Conservation (phyloP, 2,329 filamentous ascomycete genomes). For the Penicillium sp. region DNA sequence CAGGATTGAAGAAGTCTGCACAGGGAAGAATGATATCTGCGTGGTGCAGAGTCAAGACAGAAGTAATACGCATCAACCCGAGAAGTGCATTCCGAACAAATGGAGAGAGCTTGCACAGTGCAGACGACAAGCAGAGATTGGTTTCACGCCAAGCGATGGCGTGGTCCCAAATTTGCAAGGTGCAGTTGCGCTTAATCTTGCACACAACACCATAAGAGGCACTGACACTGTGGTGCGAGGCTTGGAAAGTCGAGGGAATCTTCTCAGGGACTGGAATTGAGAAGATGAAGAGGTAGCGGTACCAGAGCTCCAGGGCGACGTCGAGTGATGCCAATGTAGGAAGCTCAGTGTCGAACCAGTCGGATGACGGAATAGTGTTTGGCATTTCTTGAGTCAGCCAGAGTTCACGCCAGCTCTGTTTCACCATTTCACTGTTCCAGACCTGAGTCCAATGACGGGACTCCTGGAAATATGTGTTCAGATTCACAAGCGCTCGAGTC, state of each 20-base stretch:
- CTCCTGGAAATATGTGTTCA: conserved; percentile 52
- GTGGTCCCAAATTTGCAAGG: conserved; percentile 64
- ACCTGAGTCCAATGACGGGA: conserved; percentile 51
- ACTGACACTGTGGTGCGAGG: conserved; percentile 62
- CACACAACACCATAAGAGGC: conserved; percentile 62
- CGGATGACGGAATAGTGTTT: conserved; percentile 35
- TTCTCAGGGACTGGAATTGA: conserved; percentile 57
- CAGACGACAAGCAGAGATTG: conserved; percentile 51
- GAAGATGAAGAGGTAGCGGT: conserved; percentile 55
- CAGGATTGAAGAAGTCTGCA: conserved; percentile 63
- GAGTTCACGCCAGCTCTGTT: conserved; percentile 47
- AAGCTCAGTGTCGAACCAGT: conserved; percentile 42
- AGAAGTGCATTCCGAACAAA: conserved; percentile 52
- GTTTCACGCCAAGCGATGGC: conserved; percentile 62
- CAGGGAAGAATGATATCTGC: conserved; percentile 61
- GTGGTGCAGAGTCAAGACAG: conserved; percentile 51
- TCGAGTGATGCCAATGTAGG: conserved; percentile 40
- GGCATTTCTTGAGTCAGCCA: conserved; percentile 50
- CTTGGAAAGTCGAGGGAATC: conserved; percentile 61
- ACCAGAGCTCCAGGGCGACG: conserved; percentile 42
- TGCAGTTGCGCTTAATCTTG: conserved; percentile 60
- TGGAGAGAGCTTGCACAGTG: conserved; percentile 50
- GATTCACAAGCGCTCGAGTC: conserved; percentile 50
- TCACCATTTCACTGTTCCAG: conserved; percentile 48
- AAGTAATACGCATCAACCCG: conserved; percentile 50